Conservation (phyloP, 352 stramenopile species). For the Elongisporangium undulatum region DNA sequence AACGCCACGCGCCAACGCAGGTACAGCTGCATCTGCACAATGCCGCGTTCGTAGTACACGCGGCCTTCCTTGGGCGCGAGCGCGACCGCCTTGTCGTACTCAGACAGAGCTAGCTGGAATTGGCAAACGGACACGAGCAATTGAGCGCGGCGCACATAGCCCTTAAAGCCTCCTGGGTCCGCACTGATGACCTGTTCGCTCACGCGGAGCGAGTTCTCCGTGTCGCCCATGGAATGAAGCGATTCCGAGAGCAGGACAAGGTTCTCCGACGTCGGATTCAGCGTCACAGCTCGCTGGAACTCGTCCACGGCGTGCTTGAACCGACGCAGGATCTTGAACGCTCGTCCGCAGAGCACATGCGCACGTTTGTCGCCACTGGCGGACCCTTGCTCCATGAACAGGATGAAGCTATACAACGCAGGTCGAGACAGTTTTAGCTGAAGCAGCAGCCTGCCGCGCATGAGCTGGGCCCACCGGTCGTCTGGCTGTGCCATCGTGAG, state of each 20-base stretch:
- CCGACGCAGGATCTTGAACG: slow-evolving; percentile 66
- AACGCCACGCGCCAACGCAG: slow-evolving; percentile 53
- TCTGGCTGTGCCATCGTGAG: slow-evolving; percentile 54
- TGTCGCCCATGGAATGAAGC: slow-evolving; percentile 75
- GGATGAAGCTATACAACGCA: slow-evolving; percentile 71
- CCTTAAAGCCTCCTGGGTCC: slow-evolving; percentile 54
- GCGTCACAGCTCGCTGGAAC: slow-evolving; percentile 53
- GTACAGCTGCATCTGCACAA: slow-evolving; percentile 72
- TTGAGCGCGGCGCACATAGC: slow-evolving; percentile 64
- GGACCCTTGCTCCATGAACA: slow-evolving; percentile 50
- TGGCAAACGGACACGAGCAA: slow-evolving; percentile 47
- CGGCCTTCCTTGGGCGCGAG: slow-evolving; percentile 54
- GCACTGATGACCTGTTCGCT: slow-evolving; percentile 65
- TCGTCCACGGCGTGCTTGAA: slow-evolving; percentile 59
- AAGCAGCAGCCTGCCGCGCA: slow-evolving; percentile 53
- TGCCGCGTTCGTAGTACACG: slow-evolving; percentile 69
- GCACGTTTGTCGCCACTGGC: slow-evolving; percentile 31
- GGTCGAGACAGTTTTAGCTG: slow-evolving; percentile 50
- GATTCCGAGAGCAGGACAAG: slow-evolving; percentile 76
- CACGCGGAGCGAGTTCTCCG: slow-evolving; percentile 67
- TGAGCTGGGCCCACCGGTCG: slow-evolving; percentile 56
- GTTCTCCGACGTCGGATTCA: slow-evolving; percentile 67
- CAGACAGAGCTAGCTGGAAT: slow-evolving; percentile 35
- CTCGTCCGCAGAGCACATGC: slow-evolving; percentile 49
- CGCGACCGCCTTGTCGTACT: slow-evolving; percentile 63